Evolutionary conservation across 306 rosid species (phyloP), one percentile per base, ranked within the genome.

Genomic region (Sophora flavescens): DNA sequence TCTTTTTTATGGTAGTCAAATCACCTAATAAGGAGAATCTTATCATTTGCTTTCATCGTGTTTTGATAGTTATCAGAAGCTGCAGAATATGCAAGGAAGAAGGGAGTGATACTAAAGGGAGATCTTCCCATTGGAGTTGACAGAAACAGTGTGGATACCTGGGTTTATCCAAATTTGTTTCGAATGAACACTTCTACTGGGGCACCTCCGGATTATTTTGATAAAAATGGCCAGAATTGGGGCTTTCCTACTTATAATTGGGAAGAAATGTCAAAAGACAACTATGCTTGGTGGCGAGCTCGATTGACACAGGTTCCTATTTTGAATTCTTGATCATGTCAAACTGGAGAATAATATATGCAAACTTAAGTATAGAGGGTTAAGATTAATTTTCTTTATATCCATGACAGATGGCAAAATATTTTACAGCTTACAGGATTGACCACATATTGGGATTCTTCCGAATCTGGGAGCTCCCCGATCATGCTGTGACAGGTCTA

Each of bases 141-240:
- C 86, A 89, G 93, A 83, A 88, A 92, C 76, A 95, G 98, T 80
- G 96, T 95, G 39, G 98, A 95, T 83, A 95, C 98, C 35, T 95
- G 98, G 97, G 98, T 94, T 62, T 77, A 92, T 84, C 97, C 96
- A 69, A 92, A 77, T 83, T 77, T 94, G 62, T 94, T 94, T 66
- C 93, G 98, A 73, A 94, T 94, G 98, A 90, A 88, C 89, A 94
- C 97, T 52, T 86, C 98, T 22, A 94, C 97, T 0, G 98, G 98
- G 48, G 97, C 98, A 63, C 98, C 98, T 77, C 98, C 98, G 26
- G 98, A 95, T 87, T 95, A 90, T 86, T 95, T 95, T 84, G 97
- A 92, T 86, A 92, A 95, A 90, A 95, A 89, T 84, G 98, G 98
- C 39, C 98, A 95, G 90, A 95, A 95, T 74, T 95, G 98, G 98